Evolutionary conservation across 2,329 filamentous ascomycete genomes (phyloP), one percentile per base, ranked within the genome.

Genomic region (Xylaria sp.): DNA sequence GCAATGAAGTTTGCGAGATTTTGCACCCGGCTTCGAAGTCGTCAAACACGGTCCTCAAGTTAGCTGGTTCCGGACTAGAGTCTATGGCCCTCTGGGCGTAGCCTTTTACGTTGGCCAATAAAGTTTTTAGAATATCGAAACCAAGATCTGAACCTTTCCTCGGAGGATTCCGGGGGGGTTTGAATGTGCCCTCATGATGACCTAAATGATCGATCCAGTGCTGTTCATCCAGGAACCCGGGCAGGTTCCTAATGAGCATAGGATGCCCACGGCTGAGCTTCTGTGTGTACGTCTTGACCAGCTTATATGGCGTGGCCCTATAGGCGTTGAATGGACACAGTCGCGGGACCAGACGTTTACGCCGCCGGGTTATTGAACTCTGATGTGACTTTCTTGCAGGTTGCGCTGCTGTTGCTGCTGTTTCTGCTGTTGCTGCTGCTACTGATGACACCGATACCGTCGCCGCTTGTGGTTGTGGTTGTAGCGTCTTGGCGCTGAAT

Each of bases 171-270:
- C 8, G 25, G 6, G 59, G 20, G 9, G 4, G 18, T n/a, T 62
- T 67, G 34, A 69, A 69, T n/a, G 64, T 45, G 39, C 48, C 63
- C 1, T 64, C 67, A 12, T 2, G 39, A 28, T 56, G 46, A 12
- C 7, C 25, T 9, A 4, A 7, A 30, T 63, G 55, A 13, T 64
- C 65, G 10, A 70, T 56, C 65, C 64, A 67, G 3, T 34, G 5
- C 56, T 67, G 60, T 2, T 12, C 48, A 34, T 55, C 56, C 25
- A 70, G 46, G 18, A 70, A 67, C 1, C 65, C 67, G 18, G 67
- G 67, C 12, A 70, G 48, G 36, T 70, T 67, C 28, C 60, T 62
- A 3, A 70, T 62, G 0, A 61, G 36, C 50, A 70, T 36, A 12
- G 65, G 64, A 58, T 43, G 15, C 6, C 52, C 52, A 25, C 15